phyloP scores from a whole-genome alignment of 2,329 filamentous ascomycete species.

The Fusarium chaquense region DNA sequence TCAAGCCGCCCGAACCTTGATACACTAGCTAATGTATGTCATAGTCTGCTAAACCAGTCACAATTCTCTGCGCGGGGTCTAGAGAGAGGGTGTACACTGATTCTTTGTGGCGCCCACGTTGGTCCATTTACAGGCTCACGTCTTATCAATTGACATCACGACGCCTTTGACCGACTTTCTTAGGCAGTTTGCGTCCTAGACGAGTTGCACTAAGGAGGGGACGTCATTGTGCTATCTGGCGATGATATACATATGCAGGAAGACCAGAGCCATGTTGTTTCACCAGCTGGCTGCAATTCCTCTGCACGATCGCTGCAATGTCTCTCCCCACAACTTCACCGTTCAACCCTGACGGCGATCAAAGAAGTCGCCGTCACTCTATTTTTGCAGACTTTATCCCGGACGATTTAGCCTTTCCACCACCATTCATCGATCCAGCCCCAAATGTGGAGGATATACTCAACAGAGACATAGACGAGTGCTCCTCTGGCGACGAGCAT shows the following conservation, averaged over 20 bases:
- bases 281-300: not conserved
- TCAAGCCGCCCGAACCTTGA: slow-evolving; percentile 9
- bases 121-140: slow-evolving; percentile 10
- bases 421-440: slow-evolving; percentile 25
- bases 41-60: slow-evolving; percentile 18
- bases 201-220: not conserved
- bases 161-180: slow-evolving; percentile 24
- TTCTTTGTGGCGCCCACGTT: slow-evolving; percentile 23
- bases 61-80: slow-evolving; percentile 15
- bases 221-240: slow-evolving; percentile 11
- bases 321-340: slow-evolving; percentile 27
- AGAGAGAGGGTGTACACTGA: slow-evolving; percentile 12
- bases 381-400: slow-evolving; percentile 42
- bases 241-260: not conserved
- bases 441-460: slow-evolving; percentile 39
- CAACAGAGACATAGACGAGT: slow-evolving; percentile 38
- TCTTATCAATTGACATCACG: slow-evolving; percentile 40
- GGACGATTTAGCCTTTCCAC: slow-evolving; percentile 21
- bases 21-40: slow-evolving; percentile 20
- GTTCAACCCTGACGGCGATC: slow-evolving; percentile 3
- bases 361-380: slow-evolving; percentile 32
- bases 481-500: slow-evolving; percentile 38
- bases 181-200: not conserved
- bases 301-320: not conserved
- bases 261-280: not conserved